Evolutionary conservation across 139 green algal genomes (phyloP).

Genomic region (Chlorella ohadii): DNA sequence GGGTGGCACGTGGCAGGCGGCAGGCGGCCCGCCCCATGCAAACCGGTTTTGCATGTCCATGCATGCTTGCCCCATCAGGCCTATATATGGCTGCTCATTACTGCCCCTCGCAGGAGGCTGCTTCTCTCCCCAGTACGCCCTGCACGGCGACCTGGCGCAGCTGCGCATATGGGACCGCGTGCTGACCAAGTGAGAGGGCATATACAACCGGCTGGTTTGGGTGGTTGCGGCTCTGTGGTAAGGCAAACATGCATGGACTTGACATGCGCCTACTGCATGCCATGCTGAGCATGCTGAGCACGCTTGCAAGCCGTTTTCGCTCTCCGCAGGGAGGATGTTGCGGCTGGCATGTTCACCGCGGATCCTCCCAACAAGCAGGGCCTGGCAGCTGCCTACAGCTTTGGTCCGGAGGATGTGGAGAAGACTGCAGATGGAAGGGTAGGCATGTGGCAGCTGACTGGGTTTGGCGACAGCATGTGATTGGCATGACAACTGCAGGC

Average conservation of each 20-base stretch:
- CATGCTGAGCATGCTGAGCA: not conserved
- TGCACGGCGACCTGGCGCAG: constrained; percentile 75
- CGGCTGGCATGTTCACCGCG: constrained; percentile 60
- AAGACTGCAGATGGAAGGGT: not conserved
- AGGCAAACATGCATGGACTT: too few relatives aligned
- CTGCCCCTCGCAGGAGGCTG: constrained; percentile 57
- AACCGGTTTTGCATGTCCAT: too few relatives aligned
- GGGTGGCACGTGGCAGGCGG: too few relatives aligned
- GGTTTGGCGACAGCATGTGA: too few relatives aligned
- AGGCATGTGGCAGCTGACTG: not conserved
- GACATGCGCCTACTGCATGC: too few relatives aligned
- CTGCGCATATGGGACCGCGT: constrained; percentile 78
- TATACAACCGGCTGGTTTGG: too few relatives aligned
- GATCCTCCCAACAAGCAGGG: constrained; percentile 43
- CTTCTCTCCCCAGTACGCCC: constrained; percentile 74
- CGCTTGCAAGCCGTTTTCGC: too few relatives aligned
- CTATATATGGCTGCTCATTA: too few relatives aligned
- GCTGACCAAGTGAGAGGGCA: constrained; percentile 44
- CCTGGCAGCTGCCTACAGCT: constrained; percentile 70
- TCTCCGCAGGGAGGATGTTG: constrained; percentile 53
- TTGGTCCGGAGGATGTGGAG: constrained; percentile 45
- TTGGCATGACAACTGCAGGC: too few relatives aligned
- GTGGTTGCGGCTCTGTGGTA: too few relatives aligned
- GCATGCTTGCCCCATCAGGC: too few relatives aligned
- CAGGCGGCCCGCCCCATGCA: too few relatives aligned